These are phyloP conservation scores for Arctium lappa DNA, from an alignment of 129 eudicot genomes.

Conservation along the genomic window DNA sequence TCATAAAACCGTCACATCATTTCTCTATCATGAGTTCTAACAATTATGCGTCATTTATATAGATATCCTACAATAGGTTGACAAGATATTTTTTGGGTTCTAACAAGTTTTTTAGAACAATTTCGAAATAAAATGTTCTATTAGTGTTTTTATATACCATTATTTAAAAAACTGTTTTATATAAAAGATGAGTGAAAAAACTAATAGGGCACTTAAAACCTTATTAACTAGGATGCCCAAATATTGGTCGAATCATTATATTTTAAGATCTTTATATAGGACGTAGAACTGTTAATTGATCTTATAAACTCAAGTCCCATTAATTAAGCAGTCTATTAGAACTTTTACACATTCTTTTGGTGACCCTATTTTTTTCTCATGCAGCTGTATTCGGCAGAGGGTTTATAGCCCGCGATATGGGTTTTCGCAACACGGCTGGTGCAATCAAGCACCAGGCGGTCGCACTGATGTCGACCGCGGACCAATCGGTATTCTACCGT, in stretches of 20 bases:
- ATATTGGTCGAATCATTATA: background rate
- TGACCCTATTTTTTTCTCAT: background rate
- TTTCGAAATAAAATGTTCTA: too few relatives aligned
- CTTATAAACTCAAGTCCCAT: background rate
- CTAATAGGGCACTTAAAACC: background rate
- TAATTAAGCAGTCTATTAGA: too few relatives aligned
- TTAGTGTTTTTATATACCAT: too few relatives aligned
- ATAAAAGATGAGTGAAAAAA: too few relatives aligned
- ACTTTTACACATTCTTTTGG: background rate
- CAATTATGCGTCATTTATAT: too few relatives aligned
- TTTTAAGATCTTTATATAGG: background rate
- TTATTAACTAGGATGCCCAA: background rate
- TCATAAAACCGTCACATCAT: too few relatives aligned
- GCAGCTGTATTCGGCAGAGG: constrained; percentile 53
- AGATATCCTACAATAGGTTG: too few relatives aligned
- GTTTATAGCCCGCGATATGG: constrained; percentile 58
- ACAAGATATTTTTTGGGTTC: too few relatives aligned
- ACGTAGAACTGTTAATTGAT: background rate
- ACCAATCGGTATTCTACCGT: constrained; percentile 46
- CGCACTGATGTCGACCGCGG: constrained; percentile 48
- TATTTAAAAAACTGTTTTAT: too few relatives aligned
- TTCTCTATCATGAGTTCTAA: too few relatives aligned
- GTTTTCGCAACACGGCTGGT: constrained; percentile 58
- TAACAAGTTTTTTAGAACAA: too few relatives aligned
- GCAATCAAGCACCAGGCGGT: constrained; percentile 57